Evolutionary conservation across 108 stramenopile species (phyloP), one percentile per base, ranked within the genome.

Genomic region (Cyclotella atomus): DNA sequence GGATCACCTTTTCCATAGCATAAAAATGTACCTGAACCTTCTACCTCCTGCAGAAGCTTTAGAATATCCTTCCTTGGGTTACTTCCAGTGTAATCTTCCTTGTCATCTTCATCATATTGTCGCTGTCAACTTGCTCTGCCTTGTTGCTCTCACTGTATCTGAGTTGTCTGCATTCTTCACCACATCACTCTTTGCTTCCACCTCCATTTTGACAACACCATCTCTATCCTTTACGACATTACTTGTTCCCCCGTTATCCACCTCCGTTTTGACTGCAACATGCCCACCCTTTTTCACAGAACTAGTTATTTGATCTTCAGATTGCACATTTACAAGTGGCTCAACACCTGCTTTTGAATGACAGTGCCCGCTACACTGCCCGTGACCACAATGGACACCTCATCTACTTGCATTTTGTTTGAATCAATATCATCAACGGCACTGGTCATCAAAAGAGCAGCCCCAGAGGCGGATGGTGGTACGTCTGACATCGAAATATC

Each of bases 61-160:
- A 62, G 27, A 41, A 70, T 44, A 3, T 60, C 69, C 24, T 62
- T 17, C 14, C 69, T 56, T 29, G 69, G 69, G 12, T 70, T 38
- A 25, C 62, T 60, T 41, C 38, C 38, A 41, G 9, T 9, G 38
- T 41, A 41, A 9, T 41, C 12, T 41, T 41, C 38, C 12, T 41
- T 12, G 6, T 41, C 12, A 6, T 41, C 38, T 12, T 41, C 38
- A 9, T 41, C 38, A 9, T 12, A 41, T 41, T 41, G 38, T 12
- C 38, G 12, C 38, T 41, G 38, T 12, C 38, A 41, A 12, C 38
- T 6, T 41, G 6, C 12, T 41, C 38, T 41, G n/a, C n/a, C 38
- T 12, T 41, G 6, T 9, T 12, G 12, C 38, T 41, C 12, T 41
- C 12, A 41, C 38, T 6, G 38, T 12, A 41, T 12, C 12, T 41